These are phyloP conservation scores for Rhytidiadelphus loreus DNA, from an alignment of 225 moss, liverwort and hornwort genomes.

Conservation along the genomic window DNA sequence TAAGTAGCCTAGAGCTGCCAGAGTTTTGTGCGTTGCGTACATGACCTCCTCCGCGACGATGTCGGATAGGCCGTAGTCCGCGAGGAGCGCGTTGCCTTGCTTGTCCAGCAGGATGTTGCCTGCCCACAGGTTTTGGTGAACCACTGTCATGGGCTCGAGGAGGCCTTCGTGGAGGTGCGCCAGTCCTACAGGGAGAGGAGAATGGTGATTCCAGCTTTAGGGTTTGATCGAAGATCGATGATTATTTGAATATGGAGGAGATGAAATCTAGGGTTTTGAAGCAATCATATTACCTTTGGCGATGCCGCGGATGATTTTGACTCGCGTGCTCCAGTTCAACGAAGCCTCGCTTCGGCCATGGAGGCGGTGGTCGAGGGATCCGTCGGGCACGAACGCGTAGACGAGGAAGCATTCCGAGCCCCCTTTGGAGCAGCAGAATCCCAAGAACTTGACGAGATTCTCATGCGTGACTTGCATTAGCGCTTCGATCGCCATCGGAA, in stretches of 20 bases:
- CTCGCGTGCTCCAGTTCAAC: conserved; percentile 19
- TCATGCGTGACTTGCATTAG: conserved; percentile 27
- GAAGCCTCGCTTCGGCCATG: background rate
- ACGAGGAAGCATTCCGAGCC: conserved; percentile 33
- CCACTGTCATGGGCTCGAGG: conserved; percentile 5
- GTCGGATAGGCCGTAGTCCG: conserved; percentile 31
- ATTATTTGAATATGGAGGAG: background rate
- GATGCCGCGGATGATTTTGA: conserved; percentile 28
- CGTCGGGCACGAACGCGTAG: conserved; percentile 10
- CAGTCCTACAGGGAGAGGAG: background rate
- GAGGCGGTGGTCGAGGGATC: conserved; percentile 27
- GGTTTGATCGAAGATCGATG: background rate
- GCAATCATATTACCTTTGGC: conserved; percentile 11
- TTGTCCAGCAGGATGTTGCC: conserved; percentile 30
- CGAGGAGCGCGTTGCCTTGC: conserved; percentile 6
- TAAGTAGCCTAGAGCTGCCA: conserved; percentile 29
- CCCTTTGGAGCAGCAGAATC: conserved; percentile 40
- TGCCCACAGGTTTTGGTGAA: conserved; percentile 37
- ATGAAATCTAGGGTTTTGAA: background rate
- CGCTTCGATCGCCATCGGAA: conserved; percentile 18
- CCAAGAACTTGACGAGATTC: conserved; percentile 26
- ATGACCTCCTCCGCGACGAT: conserved; percentile 40
- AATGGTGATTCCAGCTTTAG: background rate
- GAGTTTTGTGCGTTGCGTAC: conserved; percentile 26
- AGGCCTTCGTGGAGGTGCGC: conserved; percentile 25